phyloP scores from a whole-genome alignment of 306 rosid species.

The Biancaea sappan region DNA sequence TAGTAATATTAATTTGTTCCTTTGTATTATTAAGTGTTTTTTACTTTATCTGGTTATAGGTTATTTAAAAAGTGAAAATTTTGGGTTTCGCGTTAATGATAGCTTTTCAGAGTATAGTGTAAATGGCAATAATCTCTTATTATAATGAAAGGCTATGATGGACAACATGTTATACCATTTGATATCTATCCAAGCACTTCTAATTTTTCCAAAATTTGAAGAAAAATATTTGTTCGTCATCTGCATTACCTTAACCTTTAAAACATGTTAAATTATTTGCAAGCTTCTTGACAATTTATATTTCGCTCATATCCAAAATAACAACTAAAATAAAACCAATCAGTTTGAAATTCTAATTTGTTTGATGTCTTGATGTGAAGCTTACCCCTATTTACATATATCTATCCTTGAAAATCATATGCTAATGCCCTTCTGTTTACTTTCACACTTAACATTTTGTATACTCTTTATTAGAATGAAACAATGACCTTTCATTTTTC shows the following conservation, averaged over 20 bases:
- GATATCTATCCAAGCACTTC: slow-evolving; percentile 20
- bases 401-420: not conserved
- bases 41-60: not conserved
- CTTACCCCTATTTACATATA: not conserved
- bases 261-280: not conserved
- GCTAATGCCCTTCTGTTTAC: not conserved
- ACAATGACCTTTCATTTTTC: not conserved
- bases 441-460: not conserved
- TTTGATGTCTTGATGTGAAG: not conserved
- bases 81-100: slow-evolving; percentile 5
- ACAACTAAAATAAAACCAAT: not conserved
- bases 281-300: not conserved
- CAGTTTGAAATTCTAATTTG: not conserved
- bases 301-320: not conserved
- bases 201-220: slow-evolving; percentile 18
- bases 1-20: slow-evolving; percentile 13
- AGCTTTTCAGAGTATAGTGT: slow-evolving; percentile 25
- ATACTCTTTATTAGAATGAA: not conserved
- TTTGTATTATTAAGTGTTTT: slow-evolving; percentile 4
- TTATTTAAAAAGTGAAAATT: not conserved
- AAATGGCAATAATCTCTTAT: slow-evolving; percentile 10
- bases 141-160: slow-evolving; percentile 15
- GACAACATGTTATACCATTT: slow-evolving; percentile 29
- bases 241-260: not conserved
- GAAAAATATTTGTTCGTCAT: not conserved